Evolutionary conservation across 805 yeast genomes (phyloP).

Genomic region (Kodamaea nitidulidarum): DNA sequence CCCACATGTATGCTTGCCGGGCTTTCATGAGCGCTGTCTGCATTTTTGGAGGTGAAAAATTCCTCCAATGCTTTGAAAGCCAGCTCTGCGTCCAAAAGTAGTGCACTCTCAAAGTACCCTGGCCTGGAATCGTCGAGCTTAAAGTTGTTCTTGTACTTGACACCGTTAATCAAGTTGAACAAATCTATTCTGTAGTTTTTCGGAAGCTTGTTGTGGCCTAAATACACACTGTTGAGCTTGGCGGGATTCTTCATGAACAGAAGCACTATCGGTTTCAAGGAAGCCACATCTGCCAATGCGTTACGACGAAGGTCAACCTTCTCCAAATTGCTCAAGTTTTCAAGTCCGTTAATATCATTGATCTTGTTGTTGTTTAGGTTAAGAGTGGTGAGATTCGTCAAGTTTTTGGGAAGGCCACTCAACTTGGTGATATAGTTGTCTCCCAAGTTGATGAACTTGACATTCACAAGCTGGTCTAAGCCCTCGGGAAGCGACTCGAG

Average conservation of each 20-base stretch:
- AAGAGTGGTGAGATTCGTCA: constrained; percentile 39
- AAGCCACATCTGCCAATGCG: constrained; percentile 28
- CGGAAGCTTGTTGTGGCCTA: constrained; percentile 39
- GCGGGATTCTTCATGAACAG: constrained; percentile 27
- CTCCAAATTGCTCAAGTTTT: constrained; percentile 39
- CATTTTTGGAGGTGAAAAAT: constrained; percentile 18
- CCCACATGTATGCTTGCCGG: constrained; percentile 7
- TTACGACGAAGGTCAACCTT: constrained; percentile 54
- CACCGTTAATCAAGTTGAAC: constrained; percentile 54
- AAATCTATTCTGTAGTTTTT: constrained; percentile 50
- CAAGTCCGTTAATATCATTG: constrained; percentile 41
- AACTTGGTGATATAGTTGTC: constrained; percentile 39
- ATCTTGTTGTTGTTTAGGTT: constrained; percentile 50
- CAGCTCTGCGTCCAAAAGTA: constrained; percentile 47
- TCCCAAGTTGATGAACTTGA: constrained; percentile 45
- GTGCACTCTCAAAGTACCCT: constrained; percentile 56
- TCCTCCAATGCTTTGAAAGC: constrained; percentile 43
- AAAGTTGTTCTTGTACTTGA: constrained; percentile 42
- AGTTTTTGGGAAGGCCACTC: constrained; percentile 30
- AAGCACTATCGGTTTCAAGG: constrained; percentile 33
- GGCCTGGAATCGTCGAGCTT: constrained; percentile 60
- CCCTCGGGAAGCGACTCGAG: constrained; percentile 52
- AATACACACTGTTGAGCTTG: constrained; percentile 39
- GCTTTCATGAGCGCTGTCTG: not conserved
- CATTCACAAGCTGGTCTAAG: constrained; percentile 42